These are phyloP conservation scores for Pestalotiopsis sp. DNA, from an alignment of 2,329 filamentous ascomycete genomes.

Conservation along the genomic window DNA sequence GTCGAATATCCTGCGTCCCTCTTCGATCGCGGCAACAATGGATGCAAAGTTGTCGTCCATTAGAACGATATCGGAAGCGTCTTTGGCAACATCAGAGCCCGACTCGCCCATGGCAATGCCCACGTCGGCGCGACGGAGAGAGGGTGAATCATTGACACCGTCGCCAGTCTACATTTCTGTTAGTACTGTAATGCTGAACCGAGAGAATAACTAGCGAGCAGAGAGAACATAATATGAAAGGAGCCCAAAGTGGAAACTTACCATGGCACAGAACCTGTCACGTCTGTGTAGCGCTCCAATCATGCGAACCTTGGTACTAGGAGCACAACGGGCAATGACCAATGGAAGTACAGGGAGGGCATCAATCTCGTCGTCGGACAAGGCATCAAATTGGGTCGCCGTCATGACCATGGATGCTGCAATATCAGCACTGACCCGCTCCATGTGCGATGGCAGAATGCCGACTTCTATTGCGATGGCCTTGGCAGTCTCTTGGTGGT, in stretches of 20 bases:
- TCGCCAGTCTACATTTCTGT: slow-evolving; percentile 58
- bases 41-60: slow-evolving; percentile 76
- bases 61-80: slow-evolving; percentile 68
- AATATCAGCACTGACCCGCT: background rate
- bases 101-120: slow-evolving; percentile 65
- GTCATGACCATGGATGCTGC: slow-evolving; percentile 47
- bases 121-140: slow-evolving; percentile 70
- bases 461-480: slow-evolving; percentile 61
- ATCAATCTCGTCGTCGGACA: slow-evolving; percentile 67
- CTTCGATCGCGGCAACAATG: slow-evolving; percentile 72
- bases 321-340: slow-evolving; percentile 71
- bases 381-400: slow-evolving; percentile 64
- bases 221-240: too few species aligned
- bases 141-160: slow-evolving; percentile 75
- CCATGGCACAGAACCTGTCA: slow-evolving; percentile 59
- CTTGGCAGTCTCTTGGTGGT: slow-evolving; percentile 60
- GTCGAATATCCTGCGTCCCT: slow-evolving; percentile 73
- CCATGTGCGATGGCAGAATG: slow-evolving; percentile 43
- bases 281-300: slow-evolving; percentile 49
- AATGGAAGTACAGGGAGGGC: slow-evolving; percentile 65
- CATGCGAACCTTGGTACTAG: slow-evolving; percentile 74
- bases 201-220: too few species aligned
- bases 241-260: background rate
- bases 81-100: slow-evolving; percentile 48
- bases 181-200: too few species aligned